These are phyloP conservation scores for Soucietia sequanensis DNA, from an alignment of 805 yeast genomes.

Conservation along the genomic window DNA sequence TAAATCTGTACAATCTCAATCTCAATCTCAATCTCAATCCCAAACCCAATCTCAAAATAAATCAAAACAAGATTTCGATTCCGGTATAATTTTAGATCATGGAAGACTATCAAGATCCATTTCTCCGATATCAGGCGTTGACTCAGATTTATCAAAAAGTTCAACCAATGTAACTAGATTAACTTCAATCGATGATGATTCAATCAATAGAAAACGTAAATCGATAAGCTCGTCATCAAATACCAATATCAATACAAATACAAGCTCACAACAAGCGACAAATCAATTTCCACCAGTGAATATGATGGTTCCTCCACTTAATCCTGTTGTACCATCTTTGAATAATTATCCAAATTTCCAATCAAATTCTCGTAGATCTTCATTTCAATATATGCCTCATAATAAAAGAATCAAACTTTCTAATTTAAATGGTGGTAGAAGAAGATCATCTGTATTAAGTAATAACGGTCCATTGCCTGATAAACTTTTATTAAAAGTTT, in stretches of 20 bases:
- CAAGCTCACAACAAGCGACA: no score
- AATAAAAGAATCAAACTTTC: conserved; percentile 53
- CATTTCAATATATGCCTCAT: conserved; percentile 55
- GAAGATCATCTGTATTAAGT: conserved; percentile 58
- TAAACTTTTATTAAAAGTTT: conserved; percentile 51
- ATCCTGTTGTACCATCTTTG: conserved; percentile 35
- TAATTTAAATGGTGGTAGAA: conserved; percentile 39
- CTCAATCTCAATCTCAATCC: neutral
- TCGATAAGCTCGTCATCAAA: no score
- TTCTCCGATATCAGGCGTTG: conserved; percentile 5
- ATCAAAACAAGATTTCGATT: neutral
- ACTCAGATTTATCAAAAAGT: neutral
- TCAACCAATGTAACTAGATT: neutral
- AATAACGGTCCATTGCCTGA: conserved; percentile 61
- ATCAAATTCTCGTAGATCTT: conserved; percentile 7
- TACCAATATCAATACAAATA: neutral
- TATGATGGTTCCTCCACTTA: conserved; percentile 38
- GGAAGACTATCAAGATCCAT: conserved; percentile 2
- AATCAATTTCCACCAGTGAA: conserved; percentile 2
- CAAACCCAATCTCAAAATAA: no score
- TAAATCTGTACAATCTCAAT: conserved; percentile 1
- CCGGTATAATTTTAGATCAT: no score
- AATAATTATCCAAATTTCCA: conserved; percentile 27
- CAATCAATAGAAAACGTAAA: conserved; percentile 2
- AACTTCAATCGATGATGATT: conserved; percentile 1